Base-by-base conservation (phyloP, 441 rosid species). In the Jatropha multifida region DNA sequence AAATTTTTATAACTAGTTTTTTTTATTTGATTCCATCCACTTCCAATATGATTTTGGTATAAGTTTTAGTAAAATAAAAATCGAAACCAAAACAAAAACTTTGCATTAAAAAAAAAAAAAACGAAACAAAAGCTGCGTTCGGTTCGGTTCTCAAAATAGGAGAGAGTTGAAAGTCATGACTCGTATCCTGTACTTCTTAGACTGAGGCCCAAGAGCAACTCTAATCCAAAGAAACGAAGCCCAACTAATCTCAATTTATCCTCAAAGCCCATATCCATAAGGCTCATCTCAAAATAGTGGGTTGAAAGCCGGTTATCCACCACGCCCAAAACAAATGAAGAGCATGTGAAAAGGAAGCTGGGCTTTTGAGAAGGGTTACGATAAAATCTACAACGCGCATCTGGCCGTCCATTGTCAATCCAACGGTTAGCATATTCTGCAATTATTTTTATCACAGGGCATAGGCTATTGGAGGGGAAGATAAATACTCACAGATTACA, bases 391-490 rank as follows among this genome's bases (percentile, higher is more conserved):
- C 27, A 46, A 7, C 5, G 38, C 48, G 9, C 62, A 80, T 80
- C 83, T 7, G 11, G 17, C 79, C 83, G 65, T 72, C 14, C 62
- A 69, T 79, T 74, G 27, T 0, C 27, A 54, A 85, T 83, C 83
- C 0, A 42, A 83, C 78, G 88, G 80, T 48, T 7, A 4, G 3
- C 11, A 74, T 68, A 67, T 54, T 61, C 48, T 76, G 38, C 67
- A 65, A 64, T 82, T 75, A 72, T 71, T 72, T 66, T 40, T 32
- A 4, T 27, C 61, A 56, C 23, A 6, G 48, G 54, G 62, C 60
- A 9, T n/a, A 14, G 18, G 37, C 68, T 65, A 59, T n/a, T 2
- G 52, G 41, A 15, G 64, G 46, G 41, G 44, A 46, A 13, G 64
- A 74, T 71, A 77, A 72, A 79, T 76, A 54, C 52, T 58, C 23